Evolutionary conservation across 2,329 filamentous ascomycete genomes (phyloP).

Genomic region (Aureobasidium subglaciale): DNA sequence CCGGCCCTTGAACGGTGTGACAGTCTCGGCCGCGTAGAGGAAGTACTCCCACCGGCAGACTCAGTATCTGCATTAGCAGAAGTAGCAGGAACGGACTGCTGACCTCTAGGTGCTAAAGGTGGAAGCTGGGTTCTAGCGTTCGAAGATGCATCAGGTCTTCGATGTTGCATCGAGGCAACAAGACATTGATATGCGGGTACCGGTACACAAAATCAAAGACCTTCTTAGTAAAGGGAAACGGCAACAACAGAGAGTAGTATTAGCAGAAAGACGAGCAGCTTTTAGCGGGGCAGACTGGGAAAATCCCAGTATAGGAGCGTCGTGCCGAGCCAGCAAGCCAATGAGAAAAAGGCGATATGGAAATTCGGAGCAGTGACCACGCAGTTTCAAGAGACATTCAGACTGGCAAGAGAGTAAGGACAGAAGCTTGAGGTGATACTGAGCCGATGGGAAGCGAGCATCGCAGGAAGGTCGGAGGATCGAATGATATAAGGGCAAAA

Average conservation of each 20-base stretch:
- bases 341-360: conserved; percentile 11
- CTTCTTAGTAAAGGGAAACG: conserved; percentile 10
- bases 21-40: conserved; percentile 33
- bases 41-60: conserved; percentile 10
- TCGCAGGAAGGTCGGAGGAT: background rate
- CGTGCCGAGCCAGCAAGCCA: conserved; percentile 19
- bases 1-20: conserved; percentile 48
- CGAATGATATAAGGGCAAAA: conserved; percentile 7
- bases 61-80: conserved; percentile 12
- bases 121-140: conserved; percentile 27
- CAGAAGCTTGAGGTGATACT: background rate
- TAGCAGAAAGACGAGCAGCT: conserved; percentile 9
- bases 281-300: conserved; percentile 14
- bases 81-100: conserved; percentile 13
- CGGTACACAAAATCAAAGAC: conserved; percentile 7
- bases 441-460: background rate
- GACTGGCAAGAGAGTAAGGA: background rate
- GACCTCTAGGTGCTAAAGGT: conserved; percentile 25
- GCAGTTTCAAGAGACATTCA: conserved; percentile 13
- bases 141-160: conserved; percentile 16
- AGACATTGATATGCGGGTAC: conserved; percentile 15
- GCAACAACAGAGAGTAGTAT: conserved; percentile 12
- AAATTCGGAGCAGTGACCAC: conserved; percentile 12
- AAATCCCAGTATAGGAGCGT: conserved; percentile 20
- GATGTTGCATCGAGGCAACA: conserved; percentile 18